Evolutionary conservation across 305 asterid genomes (phyloP).

Genomic region (Fraxinus baroniana): DNA sequence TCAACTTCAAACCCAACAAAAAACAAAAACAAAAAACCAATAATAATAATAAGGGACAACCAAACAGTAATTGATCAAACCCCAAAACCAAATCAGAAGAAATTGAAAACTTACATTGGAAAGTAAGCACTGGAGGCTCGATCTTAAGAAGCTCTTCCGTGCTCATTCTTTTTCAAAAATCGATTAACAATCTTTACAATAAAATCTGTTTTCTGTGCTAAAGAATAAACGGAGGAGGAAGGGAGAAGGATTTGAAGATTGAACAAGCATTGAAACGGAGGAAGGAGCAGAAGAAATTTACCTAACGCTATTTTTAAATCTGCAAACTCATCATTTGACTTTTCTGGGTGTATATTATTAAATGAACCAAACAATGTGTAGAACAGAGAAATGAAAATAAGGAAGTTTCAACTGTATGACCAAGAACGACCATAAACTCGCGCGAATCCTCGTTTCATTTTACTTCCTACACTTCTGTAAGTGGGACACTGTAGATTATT

Average conservation of each 20-base stretch:
- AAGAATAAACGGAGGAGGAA: background rate
- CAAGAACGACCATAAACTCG: too few relatives aligned
- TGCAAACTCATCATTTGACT: background rate
- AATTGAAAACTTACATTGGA: conserved; percentile 25
- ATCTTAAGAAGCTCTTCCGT: conserved; percentile 23
- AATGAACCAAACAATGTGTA: too few relatives aligned
- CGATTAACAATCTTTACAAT: background rate
- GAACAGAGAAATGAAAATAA: too few relatives aligned
- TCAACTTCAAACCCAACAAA: conserved; percentile 36
- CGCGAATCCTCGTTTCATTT: too few relatives aligned
- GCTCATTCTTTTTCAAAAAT: conserved; percentile 15
- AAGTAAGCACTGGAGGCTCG: conserved; percentile 36
- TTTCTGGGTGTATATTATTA: background rate
- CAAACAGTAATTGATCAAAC: background rate
- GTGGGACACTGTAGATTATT: too few relatives aligned
- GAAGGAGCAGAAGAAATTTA: background rate
- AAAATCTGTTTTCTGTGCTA: background rate
- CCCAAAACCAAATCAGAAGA: background rate
- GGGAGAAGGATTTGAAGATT: background rate
- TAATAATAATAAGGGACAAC: background rate
- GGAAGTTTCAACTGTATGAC: too few relatives aligned
- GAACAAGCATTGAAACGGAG: background rate
- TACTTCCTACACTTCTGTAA: too few relatives aligned
- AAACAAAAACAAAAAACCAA: too few relatives aligned
- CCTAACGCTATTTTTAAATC: background rate